Evolutionary conservation across 805 yeast species (phyloP).

Genomic region (Isabelozyma rhagii): DNA sequence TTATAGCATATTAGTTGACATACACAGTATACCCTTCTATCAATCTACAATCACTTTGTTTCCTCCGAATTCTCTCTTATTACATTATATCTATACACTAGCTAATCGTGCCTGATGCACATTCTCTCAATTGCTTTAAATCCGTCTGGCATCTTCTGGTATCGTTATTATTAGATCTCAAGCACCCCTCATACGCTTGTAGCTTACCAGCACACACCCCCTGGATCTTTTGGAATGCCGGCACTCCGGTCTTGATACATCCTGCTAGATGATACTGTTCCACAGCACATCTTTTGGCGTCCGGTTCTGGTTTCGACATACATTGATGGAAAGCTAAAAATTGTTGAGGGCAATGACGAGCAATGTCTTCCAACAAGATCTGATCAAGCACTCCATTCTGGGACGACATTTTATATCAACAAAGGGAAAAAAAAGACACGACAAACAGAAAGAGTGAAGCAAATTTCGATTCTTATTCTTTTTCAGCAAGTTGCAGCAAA

Average conservation of each 20-base stretch:
- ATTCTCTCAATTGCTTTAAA: conserved; percentile 56
- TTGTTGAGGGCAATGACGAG: conserved; percentile 69
- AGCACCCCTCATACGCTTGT: conserved; percentile 64
- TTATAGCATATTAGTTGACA: too few species aligned
- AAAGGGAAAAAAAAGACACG: too few species aligned
- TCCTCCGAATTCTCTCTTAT: neutral
- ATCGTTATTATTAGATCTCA: conserved; percentile 44
- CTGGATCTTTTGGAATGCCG: conserved; percentile 69
- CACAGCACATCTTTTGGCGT: conserved; percentile 46
- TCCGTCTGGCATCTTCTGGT: conserved; percentile 50
- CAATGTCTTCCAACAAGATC: conserved; percentile 72
- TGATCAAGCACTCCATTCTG: conserved; percentile 52
- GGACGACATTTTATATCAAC: conserved; percentile 6
- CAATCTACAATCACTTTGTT: too few species aligned
- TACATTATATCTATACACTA: neutral
- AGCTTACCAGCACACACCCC: conserved; percentile 55
- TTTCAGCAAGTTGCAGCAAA: neutral
- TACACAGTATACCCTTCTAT: too few species aligned
- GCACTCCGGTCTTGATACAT: conserved; percentile 66
- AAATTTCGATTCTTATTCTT: neutral
- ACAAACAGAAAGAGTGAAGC: neutral
- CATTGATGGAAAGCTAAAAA: conserved; percentile 75
- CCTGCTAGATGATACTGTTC: conserved; percentile 56
- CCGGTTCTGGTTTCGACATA: conserved; percentile 54
- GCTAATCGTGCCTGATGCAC: conserved; percentile 46